Evolutionary conservation across 495 filamentous ascomycete genomes (phyloP).

Genomic region (Xylaria scruposa): DNA sequence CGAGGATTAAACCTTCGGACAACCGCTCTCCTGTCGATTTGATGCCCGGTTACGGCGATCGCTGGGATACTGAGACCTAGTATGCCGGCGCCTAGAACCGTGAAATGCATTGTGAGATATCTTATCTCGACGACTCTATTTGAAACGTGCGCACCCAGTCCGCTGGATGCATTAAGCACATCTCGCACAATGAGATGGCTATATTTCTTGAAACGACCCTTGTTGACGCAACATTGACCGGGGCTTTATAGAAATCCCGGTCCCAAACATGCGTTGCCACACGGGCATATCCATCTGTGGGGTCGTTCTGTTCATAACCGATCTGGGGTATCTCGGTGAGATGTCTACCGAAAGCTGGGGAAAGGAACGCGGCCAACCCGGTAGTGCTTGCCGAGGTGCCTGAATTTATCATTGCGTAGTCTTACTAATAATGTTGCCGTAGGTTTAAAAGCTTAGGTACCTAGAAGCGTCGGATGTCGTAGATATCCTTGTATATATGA

Average conservation of each 20-base stretch:
- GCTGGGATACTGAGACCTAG: conserved; percentile 14
- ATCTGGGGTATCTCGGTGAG: conserved; percentile 19
- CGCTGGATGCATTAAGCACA: not conserved
- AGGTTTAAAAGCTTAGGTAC: not conserved
- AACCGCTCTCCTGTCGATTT: conserved; percentile 43
- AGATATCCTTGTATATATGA: not conserved
- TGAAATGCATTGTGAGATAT: conserved; percentile 11
- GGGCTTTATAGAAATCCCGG: not conserved
- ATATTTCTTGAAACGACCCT: not conserved
- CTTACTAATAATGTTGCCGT: not conserved
- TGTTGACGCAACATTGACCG: not conserved
- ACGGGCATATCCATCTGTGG: conserved; percentile 10
- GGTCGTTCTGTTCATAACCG: not conserved
- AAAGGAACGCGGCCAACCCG: not conserved
- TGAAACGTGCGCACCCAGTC: not conserved
- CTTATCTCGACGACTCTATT: not conserved
- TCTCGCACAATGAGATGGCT: not conserved
- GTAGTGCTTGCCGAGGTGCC: not conserved
- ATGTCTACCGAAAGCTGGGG: conserved; percentile 21
- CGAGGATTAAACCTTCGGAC: conserved; percentile 52
- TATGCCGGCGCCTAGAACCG: conserved; percentile 17
- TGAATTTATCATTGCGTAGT: not conserved
- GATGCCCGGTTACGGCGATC: not conserved
- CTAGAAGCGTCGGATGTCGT: not conserved
- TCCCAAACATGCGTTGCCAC: not conserved